Evolutionary conservation across 441 rosid genomes (phyloP).

Genomic region (Syzygium malaccense): DNA sequence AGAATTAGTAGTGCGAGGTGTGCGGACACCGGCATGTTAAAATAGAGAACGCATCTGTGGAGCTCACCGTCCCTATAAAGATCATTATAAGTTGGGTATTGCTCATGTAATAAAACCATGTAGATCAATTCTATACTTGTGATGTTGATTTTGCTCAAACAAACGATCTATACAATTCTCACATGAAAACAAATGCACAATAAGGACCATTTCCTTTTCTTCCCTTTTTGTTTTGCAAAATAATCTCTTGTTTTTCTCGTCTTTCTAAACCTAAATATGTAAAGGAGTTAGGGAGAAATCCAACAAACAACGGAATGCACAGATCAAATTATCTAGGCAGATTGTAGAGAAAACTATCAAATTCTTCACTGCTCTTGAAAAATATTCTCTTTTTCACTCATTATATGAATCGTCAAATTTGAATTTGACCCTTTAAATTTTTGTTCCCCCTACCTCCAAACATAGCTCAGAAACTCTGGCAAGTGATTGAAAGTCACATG

Average conservation of each 20-base stretch:
- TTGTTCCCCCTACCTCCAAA: too few species aligned
- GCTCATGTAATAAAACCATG: not conserved
- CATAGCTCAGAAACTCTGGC: not conserved
- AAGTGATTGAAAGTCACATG: not conserved
- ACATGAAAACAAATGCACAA: not conserved
- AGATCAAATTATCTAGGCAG: not conserved
- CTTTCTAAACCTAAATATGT: not conserved
- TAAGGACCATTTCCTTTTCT: not conserved
- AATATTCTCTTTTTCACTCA: too few species aligned
- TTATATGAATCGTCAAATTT: not conserved
- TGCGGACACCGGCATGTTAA: too few species aligned
- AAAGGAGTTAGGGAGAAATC: not conserved
- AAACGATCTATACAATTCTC: not conserved
- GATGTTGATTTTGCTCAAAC: not conserved
- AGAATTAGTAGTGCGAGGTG: too few species aligned
- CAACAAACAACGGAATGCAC: fast-evolving
- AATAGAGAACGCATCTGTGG: too few species aligned
- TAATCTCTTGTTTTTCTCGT: not conserved
- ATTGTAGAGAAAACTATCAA: fast-evolving
- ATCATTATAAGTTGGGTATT: not conserved
- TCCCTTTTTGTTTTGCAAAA: not conserved
- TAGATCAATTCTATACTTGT: not conserved
- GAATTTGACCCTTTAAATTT: not conserved
- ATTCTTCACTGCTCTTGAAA: not conserved
- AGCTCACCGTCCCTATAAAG: too few species aligned